Percentiles rank a stretch among this genome's conserved stretches.
Conservation (phyloP, 1,139 yeast genomes). For the Tardiomyces depauwii region DNA sequence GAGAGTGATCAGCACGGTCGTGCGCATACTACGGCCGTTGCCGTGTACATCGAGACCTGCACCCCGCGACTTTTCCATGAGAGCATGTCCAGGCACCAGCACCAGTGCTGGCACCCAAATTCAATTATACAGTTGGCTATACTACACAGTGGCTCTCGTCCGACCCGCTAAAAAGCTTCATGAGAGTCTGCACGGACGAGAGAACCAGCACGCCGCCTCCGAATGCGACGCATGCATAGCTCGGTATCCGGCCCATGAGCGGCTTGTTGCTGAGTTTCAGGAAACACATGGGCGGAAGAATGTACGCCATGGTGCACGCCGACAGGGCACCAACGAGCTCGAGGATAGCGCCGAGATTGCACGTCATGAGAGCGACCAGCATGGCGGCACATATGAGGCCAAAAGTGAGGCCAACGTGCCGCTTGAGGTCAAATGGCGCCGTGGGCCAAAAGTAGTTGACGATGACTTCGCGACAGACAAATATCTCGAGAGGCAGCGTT, state of each 20-base stretch:
- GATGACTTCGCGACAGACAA: slow-evolving; percentile 79
- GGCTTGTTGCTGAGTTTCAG: slow-evolving; percentile 47
- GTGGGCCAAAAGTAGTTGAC: slow-evolving; percentile 44
- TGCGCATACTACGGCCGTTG: too few species aligned
- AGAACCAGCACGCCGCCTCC: slow-evolving; percentile 70
- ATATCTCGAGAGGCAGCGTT: slow-evolving; percentile 81
- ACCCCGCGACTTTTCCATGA: too few species aligned
- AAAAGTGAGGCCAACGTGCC: slow-evolving; percentile 59
- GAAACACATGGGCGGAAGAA: slow-evolving; percentile 79
- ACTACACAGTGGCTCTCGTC: slow-evolving; percentile 9
- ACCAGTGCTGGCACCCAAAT: background rate
- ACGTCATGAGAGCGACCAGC: slow-evolving; percentile 67
- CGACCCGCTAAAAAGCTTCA: slow-evolving; percentile 35
- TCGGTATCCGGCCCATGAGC: slow-evolving; percentile 30
- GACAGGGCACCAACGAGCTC: slow-evolving; percentile 90
- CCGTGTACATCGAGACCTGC: too few species aligned
- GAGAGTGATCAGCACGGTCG: too few species aligned
- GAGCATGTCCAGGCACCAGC: too few species aligned
- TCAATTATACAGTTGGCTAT: background rate
- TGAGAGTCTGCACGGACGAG: slow-evolving; percentile 63
- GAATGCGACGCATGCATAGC: slow-evolving; percentile 52
- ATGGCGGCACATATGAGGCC: slow-evolving; percentile 57
- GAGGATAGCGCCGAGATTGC: slow-evolving; percentile 79
- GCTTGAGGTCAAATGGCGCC: slow-evolving; percentile 10
- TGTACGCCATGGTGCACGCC: slow-evolving; percentile 87